Evolutionary conservation across 495 filamentous ascomycete species (phyloP).

Genomic region (Aspergillus bertholletiae): DNA sequence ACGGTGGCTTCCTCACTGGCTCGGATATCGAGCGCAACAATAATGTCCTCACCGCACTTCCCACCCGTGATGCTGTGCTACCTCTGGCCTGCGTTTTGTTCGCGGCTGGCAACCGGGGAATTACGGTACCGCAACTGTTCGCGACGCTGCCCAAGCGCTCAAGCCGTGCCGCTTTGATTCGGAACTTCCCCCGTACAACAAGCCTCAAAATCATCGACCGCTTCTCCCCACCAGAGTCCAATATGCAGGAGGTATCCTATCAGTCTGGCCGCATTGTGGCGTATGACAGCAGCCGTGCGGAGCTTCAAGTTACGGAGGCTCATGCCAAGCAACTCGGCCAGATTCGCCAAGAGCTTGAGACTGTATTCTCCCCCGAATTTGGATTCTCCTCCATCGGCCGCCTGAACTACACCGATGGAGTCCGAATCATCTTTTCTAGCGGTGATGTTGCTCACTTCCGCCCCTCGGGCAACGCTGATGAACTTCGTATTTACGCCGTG

Average conservation of each 20-base stretch:
- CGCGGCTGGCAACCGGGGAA: constrained; percentile 6
- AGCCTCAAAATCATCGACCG: constrained; percentile 23
- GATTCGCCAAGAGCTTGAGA: constrained; percentile 15
- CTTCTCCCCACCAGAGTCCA: constrained; percentile 14
- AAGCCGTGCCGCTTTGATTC: constrained; percentile 21
- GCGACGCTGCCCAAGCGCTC: constrained; percentile 14
- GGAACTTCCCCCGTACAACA: constrained; percentile 25
- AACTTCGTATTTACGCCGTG: constrained; percentile 27
- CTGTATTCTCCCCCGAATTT: constrained; percentile 17
- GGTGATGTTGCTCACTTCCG: constrained; percentile 29
- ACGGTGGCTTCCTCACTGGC: constrained; percentile 28
- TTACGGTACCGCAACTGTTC: constrained; percentile 17
- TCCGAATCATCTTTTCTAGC: constrained; percentile 20
- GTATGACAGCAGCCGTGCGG: neutral
- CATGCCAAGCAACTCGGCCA: constrained; percentile 1
- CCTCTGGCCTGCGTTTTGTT: constrained; percentile 21
- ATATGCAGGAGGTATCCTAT: constrained; percentile 10
- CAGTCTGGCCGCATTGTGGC: neutral
- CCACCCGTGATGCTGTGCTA: constrained; percentile 24
- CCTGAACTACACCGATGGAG: constrained; percentile 25
- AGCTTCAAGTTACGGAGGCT: neutral
- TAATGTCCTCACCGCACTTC: constrained; percentile 19
- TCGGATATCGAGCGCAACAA: constrained; percentile 20
- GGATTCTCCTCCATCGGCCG: constrained; percentile 17
- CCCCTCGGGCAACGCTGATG: constrained; percentile 27